phyloP scores from a whole-genome alignment of 768 basidiomycete species.

The Hygrophorus russula region DNA sequence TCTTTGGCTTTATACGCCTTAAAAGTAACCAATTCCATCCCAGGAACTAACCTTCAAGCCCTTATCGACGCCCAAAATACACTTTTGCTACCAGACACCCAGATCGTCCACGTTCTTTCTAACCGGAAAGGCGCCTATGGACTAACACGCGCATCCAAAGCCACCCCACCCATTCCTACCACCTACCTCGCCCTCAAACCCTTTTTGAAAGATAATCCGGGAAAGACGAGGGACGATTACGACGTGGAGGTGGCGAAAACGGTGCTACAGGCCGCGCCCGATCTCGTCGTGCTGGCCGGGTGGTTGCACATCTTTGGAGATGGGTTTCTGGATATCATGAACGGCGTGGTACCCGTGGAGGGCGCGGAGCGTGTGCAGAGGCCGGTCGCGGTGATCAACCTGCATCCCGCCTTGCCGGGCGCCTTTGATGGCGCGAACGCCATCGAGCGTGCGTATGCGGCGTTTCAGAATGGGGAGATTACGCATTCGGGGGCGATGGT shows the following conservation, averaged over 20 bases:
- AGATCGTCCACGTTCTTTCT: conserved; percentile 77
- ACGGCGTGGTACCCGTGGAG: conserved; percentile 25
- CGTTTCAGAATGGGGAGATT: conserved; percentile 77
- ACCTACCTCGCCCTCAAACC: conserved; percentile 78
- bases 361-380: conserved; percentile 21
- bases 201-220: conserved; percentile 63
- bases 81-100: conserved; percentile 54
- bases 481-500: conserved; percentile 81
- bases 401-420: conserved; percentile 93
- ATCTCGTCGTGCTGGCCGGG: conserved; percentile 89
- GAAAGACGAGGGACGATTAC: conserved; percentile 72
- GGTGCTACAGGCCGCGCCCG: conserved; percentile 54
- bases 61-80: conserved; percentile 82
- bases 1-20: background rate
- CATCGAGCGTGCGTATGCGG: conserved; percentile 81
- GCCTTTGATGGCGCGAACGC: conserved; percentile 96
- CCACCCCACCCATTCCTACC: conserved; percentile 71
- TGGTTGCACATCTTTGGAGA: conserved; percentile 98
- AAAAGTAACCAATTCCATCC: conserved; percentile 3
- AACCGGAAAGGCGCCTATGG: conserved; percentile 90
- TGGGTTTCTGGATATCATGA: conserved; percentile 61
- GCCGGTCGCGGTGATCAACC: conserved; percentile 79
- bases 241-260: conserved; percentile 70
- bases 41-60: conserved; percentile 94
- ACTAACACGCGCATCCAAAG: conserved; percentile 63